Base-by-base conservation (phyloP, 768 basidiomycete species). In the Panaeolus cyanescens region DNA sequence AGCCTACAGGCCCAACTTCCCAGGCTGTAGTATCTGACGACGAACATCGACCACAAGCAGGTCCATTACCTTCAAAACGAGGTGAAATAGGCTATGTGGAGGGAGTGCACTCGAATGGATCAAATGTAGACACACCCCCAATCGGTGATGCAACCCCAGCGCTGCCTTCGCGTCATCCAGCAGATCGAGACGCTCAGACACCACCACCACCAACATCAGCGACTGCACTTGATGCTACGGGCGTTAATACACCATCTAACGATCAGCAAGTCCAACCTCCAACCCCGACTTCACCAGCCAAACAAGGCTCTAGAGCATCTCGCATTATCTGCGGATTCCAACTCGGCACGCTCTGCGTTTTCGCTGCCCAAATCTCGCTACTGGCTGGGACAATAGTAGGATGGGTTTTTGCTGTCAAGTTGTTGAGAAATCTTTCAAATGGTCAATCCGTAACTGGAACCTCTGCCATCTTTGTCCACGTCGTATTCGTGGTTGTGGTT, bases 51-150 rank as follows among this genome's bases (percentile, higher is more conserved):
- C 76, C 74, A 58, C 78, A 89, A 77, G 86, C 87, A 67, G 86
- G 78, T 40, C 87, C 88, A 58, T 74, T 89, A 68, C 89, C 88
- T 56, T 70, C 68, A 42, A 90, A 89, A 71, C 78, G 81, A 19
- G 89, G 88, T 28, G 88, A 90, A 68, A 85, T 91, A 56, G 88
- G 88, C 20, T 91, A 77, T 67, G 62, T 76, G 30, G 86, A 85
- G 57, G 77, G 72, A 10, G 56, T 76, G 19, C 77, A 77, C 58
- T 71, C 64, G 32, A 63, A 40, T n/a, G 22, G 56, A 40, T 34
- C 25, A 66, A 60, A 61, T 62, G 55, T 65, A 61, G 56, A 57
- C 6, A 28, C 45, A 20, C 83, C 82, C 36, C 81, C 80, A 54
- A 83, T 83, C 66, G 72, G 75, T 54, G 63, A 42, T 19, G 34